Base-by-base conservation (phyloP, 371 early-diverging fungal genomes). In the Paraphysoderma sedebokerense region DNA sequence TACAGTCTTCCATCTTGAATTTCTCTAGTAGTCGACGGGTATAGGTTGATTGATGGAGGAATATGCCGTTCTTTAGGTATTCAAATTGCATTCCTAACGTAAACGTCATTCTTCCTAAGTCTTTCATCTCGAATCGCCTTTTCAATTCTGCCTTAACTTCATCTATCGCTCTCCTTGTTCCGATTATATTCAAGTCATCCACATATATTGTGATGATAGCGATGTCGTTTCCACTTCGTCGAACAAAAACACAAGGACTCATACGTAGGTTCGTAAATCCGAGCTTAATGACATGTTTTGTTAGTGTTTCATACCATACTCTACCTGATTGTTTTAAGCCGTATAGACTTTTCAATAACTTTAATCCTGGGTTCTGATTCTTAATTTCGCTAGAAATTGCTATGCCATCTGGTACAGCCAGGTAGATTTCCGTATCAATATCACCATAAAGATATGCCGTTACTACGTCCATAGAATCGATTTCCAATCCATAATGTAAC, bases 371-470 rank as follows among this genome's bases (percentile, higher is more conserved):
- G 2, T 29, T 9, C n/a, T n/a, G n/a, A n/a, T n/a, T n/a, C 5
- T n/a, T 19, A 1, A 47, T 2, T 13, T 46, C 37, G n/a, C n/a
- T n/a, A n/a, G n/a, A n/a, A 5, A 42, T 44, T 37, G 38, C 12
- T 34, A 52, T 19, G 5, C 56, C 58, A 6, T 53, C 54, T 9
- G 63, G 62, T 26, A 51, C 45, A 28, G 47, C 32, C 42, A 65
- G 55, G 32, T 52, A 59, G 3, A 65, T 46, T 5, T 55, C 51
- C 30, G 50, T 51, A n/a, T 64, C 62, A 24, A 65, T 46, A 2
- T 42, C 38, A 1, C 53, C 53, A 37, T 65, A 46, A 8, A 68
- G 52, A 46, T 49, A 68, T 2, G 63, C 66, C 15, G 54, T 56
- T 34, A 38, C 48, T n/a, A 59, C 57, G 34, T 63, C 64, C 47